Conservation (phyloP, 805 yeast genomes). For the Lachancea kluyveri region DNA sequence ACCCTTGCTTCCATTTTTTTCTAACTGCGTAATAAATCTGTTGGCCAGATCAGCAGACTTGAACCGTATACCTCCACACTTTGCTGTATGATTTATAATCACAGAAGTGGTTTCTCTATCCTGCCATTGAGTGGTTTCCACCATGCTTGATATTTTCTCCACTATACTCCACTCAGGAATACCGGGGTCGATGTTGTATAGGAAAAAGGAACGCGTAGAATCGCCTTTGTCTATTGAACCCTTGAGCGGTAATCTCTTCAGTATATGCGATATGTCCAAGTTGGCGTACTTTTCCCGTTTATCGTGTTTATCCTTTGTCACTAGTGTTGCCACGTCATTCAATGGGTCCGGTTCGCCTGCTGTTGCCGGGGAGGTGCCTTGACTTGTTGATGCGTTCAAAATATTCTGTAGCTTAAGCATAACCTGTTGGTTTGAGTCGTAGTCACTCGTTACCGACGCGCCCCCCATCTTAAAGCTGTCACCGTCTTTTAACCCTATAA, state of each 20-base stretch:
- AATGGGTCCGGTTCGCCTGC: slow-evolving; percentile 2
- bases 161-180: slow-evolving; percentile 50
- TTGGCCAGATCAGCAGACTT: slow-evolving; percentile 8
- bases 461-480: slow-evolving; percentile 31
- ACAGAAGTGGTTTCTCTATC: slow-evolving; percentile 17
- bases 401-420: slow-evolving; percentile 36
- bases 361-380: not conserved
- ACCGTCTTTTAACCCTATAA: slow-evolving; percentile 46
- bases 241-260: slow-evolving; percentile 61
- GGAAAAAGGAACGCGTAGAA: slow-evolving; percentile 52
- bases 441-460: slow-evolving; percentile 29
- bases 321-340: too few species aligned
- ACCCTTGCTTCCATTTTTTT: too few species aligned
- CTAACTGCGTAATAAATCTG: too few species aligned
- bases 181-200: slow-evolving; percentile 67
- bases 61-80: slow-evolving; percentile 24
- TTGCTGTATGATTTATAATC: slow-evolving; percentile 22
- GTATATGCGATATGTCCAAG: slow-evolving; percentile 44
- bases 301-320: too few species aligned
- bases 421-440: slow-evolving; percentile 44
- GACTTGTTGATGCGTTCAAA: slow-evolving; percentile 2
- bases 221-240: slow-evolving; percentile 43
- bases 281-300: slow-evolving; percentile 9
- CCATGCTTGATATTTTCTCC: slow-evolving; percentile 29
- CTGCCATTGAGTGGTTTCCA: slow-evolving; percentile 15